Base-by-base conservation (phyloP, 192 early-diverging fungal genomes). In the Polychytrium aggregatum region DNA sequence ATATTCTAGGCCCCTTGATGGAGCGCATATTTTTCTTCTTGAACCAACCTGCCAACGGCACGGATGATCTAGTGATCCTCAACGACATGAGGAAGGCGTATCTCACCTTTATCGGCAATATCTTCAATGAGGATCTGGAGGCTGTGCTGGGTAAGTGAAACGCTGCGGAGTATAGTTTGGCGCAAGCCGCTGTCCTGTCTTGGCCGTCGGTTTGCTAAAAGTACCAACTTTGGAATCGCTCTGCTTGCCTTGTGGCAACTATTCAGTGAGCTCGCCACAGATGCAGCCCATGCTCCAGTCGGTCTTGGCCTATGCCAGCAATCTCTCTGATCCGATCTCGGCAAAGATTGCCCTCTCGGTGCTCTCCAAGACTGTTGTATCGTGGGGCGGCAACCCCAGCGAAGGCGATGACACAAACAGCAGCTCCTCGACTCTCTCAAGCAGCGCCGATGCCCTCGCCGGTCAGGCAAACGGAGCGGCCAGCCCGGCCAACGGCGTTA, bases 21-120 rank as follows among this genome's bases (percentile, higher is more conserved):
- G 81, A 83, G 46, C 82, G 83, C 39, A 85, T 92, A 24, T 91
- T 89, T 53, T 71, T 69, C 33, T 88, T 89, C 48, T 68, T 94
- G 34, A 85, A 88, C 56, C 83, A 87, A 60, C 71, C 81, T 1
- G 76, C 88, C 1, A 62, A 78, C 18, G 93, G 93, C 6, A 90
- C 88, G 0, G 93, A 97, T 54, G 91, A 94, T 57, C 70, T 76
- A 0, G 51, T 90, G 44, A 67, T 83, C 34, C 65, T 86, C 49
- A 60, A 78, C 9, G 85, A 88, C 28, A 70, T 97, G 37, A 76
- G 84, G 21, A 83, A 84, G 63, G 78, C 82, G 0, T 94, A 92
- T 57, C 60, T 97, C 26, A 72, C 68, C 2, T 83, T 92, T 63
- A 53, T 97, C 37, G 71, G 75, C 16, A 70, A 76, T 16, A 65